phyloP scores from a whole-genome alignment of 257 asterid species.

The Pogostemon cablin region DNA sequence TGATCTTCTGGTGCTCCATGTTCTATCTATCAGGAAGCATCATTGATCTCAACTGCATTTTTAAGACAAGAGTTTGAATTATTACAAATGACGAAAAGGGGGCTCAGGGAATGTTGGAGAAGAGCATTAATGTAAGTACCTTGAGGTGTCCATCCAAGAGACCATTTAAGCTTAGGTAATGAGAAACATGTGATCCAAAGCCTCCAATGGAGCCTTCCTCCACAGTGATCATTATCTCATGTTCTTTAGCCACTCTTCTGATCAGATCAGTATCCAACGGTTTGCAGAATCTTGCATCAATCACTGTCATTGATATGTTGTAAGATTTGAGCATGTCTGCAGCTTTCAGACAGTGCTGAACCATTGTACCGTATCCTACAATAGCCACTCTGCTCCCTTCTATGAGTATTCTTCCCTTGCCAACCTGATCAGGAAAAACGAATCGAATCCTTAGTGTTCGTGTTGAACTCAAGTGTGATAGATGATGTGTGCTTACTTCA shows the following conservation, averaged over 20 bases:
- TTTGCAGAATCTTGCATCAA: constrained; percentile 83
- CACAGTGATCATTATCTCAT: constrained; percentile 64
- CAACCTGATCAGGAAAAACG: constrained; percentile 48
- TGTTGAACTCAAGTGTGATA: neutral
- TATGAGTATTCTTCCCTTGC: constrained; percentile 63
- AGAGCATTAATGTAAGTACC: constrained; percentile 41
- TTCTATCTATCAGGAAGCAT: constrained; percentile 75
- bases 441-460: no score
- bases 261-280: constrained; percentile 72
- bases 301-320: constrained; percentile 51
- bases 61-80: neutral
- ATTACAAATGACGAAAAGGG: neutral
- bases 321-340: constrained; percentile 50
- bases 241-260: constrained; percentile 60
- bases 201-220: constrained; percentile 91
- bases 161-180: constrained; percentile 63
- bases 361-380: constrained; percentile 69
- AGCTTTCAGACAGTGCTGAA: constrained; percentile 68
- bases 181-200: constrained; percentile 75
- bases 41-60: constrained; percentile 74
- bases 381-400: constrained; percentile 74
- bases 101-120: neutral
- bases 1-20: constrained; percentile 82
- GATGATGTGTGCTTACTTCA: constrained; percentile 47
- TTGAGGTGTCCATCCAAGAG: constrained; percentile 71